Evolutionary conservation across 1,284 basidiomycete species (phyloP).

Genomic region (Anthracocystis panici-leucophaei): DNA sequence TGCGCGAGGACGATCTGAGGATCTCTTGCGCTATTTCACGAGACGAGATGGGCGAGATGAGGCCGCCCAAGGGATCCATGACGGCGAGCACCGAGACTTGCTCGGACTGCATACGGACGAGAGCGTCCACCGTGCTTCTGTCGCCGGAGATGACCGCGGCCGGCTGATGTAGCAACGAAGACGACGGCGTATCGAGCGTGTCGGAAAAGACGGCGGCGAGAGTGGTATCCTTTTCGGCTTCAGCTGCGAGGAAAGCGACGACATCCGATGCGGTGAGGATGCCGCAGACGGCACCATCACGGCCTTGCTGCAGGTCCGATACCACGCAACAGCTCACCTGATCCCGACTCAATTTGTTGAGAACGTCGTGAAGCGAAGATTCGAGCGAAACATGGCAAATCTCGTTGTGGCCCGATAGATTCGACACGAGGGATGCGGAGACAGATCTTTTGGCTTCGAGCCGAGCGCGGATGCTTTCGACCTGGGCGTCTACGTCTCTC

Average conservation of each 20-base stretch:
- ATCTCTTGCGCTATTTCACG: constrained; percentile 44
- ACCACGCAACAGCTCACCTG: constrained; percentile 34
- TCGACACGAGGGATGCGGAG: constrained; percentile 27
- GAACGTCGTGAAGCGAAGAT: constrained; percentile 18
- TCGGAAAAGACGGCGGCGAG: constrained; percentile 20
- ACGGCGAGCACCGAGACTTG: constrained; percentile 33
- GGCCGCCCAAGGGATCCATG: constrained; percentile 40
- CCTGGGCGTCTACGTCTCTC: not conserved
- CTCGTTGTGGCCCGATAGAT: constrained; percentile 31
- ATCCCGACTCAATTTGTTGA: constrained; percentile 22
- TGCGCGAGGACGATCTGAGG: constrained; percentile 35
- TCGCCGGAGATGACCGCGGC: constrained; percentile 42
- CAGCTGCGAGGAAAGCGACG: constrained; percentile 30
- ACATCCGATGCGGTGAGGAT: constrained; percentile 38
- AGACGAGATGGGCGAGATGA: constrained; percentile 45
- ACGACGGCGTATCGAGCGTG: constrained; percentile 18
- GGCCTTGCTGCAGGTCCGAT: constrained; percentile 8
- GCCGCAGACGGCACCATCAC: constrained; percentile 37
- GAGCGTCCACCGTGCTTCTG: constrained; percentile 42
- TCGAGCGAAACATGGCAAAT: constrained; percentile 29
- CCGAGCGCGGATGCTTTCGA: constrained; percentile 13
- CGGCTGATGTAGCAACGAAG: constrained; percentile 20
- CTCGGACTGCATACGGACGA: constrained; percentile 45
- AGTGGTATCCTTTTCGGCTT: constrained; percentile 24
- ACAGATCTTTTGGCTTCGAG: constrained; percentile 17